These are phyloP conservation scores for Thalassiosira pacifica DNA, from an alignment of 352 stramenopile genomes.

Conservation along the genomic window DNA sequence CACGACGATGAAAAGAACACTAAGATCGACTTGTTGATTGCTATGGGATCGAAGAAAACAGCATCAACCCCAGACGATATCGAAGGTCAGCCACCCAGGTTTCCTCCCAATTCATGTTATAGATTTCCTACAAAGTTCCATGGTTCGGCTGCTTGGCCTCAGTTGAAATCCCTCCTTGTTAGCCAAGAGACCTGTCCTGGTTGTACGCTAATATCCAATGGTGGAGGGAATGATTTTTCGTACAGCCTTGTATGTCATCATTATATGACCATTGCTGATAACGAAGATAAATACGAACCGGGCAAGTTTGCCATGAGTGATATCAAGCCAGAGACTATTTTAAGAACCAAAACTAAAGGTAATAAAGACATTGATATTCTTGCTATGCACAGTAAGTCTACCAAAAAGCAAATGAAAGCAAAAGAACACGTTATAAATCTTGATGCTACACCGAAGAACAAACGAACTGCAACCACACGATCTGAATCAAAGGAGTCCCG, in stretches of 20 bases:
- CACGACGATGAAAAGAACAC: no score
- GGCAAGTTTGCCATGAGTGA: not conserved
- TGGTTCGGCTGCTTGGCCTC: not conserved
- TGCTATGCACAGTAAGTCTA: no score
- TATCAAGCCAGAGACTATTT: no score
- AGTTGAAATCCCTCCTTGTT: not conserved
- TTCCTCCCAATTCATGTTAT: not conserved
- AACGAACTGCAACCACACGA: not conserved
- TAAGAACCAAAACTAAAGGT: no score
- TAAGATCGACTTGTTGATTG: no score
- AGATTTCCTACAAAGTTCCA: not conserved
- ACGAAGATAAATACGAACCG: not conserved
- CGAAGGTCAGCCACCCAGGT: not conserved
- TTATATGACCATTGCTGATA: no score
- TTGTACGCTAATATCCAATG: not conserved
- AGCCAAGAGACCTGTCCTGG: not conserved
- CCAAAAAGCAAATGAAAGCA: no score
- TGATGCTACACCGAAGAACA: no score
- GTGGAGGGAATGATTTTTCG: not conserved
- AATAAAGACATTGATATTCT: no score
- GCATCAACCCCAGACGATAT: no score
- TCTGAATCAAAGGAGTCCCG: not conserved
- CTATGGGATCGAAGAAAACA: no score
- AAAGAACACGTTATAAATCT: no score
- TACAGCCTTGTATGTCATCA: not conserved